A percentile compares a stretch with the other conserved stretches of the same genome.
Conservation (phyloP, 1,284 basidiomycete genomes). For the Exobasidium cylindrosporum region DNA sequence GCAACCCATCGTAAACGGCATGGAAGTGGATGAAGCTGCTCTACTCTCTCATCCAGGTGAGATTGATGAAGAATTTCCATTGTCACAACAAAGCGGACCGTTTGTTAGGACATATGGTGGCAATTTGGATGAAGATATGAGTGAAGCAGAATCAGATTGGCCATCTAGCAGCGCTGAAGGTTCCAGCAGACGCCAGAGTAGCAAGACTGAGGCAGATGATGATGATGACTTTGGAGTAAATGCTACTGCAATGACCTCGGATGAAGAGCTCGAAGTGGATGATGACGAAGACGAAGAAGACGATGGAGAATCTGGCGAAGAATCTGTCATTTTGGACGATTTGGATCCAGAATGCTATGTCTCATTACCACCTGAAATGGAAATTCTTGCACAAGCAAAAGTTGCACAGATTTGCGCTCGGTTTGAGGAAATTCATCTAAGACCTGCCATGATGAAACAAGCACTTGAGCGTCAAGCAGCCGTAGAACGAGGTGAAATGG, state of each 20-base stretch:
- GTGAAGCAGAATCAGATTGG: slow-evolving; percentile 17
- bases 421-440: slow-evolving; percentile 40
- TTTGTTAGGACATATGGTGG: not conserved
- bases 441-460: slow-evolving; percentile 33
- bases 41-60: not conserved
- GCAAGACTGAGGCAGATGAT: slow-evolving; percentile 13
- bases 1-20: not conserved
- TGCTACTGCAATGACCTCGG: slow-evolving; percentile 1
- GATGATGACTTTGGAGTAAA: slow-evolving; percentile 11
- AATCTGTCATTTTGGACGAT: slow-evolving; percentile 18
- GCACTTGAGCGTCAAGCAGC: slow-evolving; percentile 35
- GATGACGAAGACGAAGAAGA: slow-evolving; percentile 18
- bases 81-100: not conserved
- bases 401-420: slow-evolving; percentile 40
- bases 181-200: slow-evolving; percentile 3
- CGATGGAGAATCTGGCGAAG: slow-evolving; percentile 8
- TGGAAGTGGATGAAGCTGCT: not conserved
- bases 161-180: slow-evolving; percentile 10
- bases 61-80: not conserved
- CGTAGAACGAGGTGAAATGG: slow-evolving; percentile 37
- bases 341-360: slow-evolving; percentile 50
- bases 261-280: slow-evolving; percentile 12
- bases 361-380: slow-evolving; percentile 45
- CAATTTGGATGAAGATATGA: slow-evolving; percentile 16
- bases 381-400: slow-evolving; percentile 43